phyloP scores from a whole-genome alignment of 106 monocot genomes.

The Ottelia alismoides region DNA sequence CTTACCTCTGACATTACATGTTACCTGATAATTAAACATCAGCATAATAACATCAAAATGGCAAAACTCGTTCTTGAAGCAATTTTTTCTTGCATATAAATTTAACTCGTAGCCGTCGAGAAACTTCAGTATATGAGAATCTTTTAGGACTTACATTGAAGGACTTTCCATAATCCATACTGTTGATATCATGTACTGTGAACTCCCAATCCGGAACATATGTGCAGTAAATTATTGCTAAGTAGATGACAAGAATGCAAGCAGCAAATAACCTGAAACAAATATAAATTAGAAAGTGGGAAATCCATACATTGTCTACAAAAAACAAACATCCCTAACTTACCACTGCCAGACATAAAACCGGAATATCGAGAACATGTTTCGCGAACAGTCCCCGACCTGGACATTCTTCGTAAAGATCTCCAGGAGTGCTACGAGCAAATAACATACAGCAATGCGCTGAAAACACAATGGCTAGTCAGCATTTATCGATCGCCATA shows the following conservation, averaged over 20 bases:
- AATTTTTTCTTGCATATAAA: too few species aligned
- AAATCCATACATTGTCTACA: too few species aligned
- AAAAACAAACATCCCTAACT: background rate
- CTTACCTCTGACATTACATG: conserved; percentile 56
- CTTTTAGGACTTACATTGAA: conserved; percentile 66
- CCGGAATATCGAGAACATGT: conserved; percentile 35
- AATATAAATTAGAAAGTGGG: too few species aligned
- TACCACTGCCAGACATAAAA: conserved; percentile 67
- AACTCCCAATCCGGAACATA: conserved; percentile 90
- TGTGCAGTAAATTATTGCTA: conserved; percentile 44
- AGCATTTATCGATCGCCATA: too few species aligned
- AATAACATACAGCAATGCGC: conserved; percentile 83
- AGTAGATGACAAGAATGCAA: conserved; percentile 51
- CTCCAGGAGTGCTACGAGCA: conserved; percentile 63
- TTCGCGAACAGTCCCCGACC: conserved; percentile 21
- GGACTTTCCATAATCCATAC: conserved; percentile 41
- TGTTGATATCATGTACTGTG: conserved; percentile 32
- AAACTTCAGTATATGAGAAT: too few species aligned
- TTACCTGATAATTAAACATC: conserved; percentile 53
- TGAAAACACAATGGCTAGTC: conserved; percentile 21
- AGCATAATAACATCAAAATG: too few species aligned
- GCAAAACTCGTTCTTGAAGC: too few species aligned
- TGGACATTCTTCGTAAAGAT: conserved; percentile 45
- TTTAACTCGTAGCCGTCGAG: too few species aligned
- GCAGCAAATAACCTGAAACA: conserved; percentile 56